Percentiles rank a stretch among this genome's conserved stretches.
Conservation (phyloP, 2,329 filamentous ascomycete genomes). For the Exophiala aquamarina region DNA sequence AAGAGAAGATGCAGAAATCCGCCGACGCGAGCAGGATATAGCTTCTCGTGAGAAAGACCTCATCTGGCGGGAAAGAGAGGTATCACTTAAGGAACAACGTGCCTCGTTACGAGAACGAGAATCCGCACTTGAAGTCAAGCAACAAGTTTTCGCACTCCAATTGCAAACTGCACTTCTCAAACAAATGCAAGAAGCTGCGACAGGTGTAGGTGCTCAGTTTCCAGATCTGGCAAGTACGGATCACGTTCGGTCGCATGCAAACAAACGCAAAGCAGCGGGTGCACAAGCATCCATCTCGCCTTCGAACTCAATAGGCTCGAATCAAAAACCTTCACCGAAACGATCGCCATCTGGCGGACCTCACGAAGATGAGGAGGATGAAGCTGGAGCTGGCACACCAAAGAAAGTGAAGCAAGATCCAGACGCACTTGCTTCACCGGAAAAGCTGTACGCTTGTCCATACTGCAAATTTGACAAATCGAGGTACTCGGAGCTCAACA, state of each 20-base stretch:
- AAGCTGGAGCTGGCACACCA: conserved; percentile 16
- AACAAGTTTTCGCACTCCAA: conserved; percentile 20
- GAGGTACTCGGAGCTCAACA: conserved; percentile 25
- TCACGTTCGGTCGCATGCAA: conserved; percentile 17
- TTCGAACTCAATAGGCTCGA: conserved; percentile 10
- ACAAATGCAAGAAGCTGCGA: conserved; percentile 13
- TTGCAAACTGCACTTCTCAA: conserved; percentile 17
- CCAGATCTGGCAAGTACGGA: conserved; percentile 8
- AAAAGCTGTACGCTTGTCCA: conserved; percentile 26
- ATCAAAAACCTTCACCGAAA: conserved; percentile 10
- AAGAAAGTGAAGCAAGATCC: conserved; percentile 25
- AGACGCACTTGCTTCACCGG: conserved; percentile 6
- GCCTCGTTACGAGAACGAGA: conserved; percentile 22
- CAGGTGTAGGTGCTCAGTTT: conserved; percentile 24
- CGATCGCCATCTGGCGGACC: conserved; percentile 10
- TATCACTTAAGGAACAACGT: conserved; percentile 22
- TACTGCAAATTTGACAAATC: conserved; percentile 25
- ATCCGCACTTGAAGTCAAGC: conserved; percentile 14
- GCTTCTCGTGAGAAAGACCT: conserved; percentile 22
- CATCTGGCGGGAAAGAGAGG: conserved; percentile 22
- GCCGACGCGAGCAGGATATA: conserved; percentile 21
- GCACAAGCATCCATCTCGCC: conserved; percentile 7
- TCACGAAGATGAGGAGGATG: conserved; percentile 22
- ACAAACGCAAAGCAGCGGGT: conserved; percentile 23
- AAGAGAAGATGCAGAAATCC: conserved; percentile 16